Percentiles rank a stretch among this genome's conserved stretches.
phyloP scores from a whole-genome alignment of 805 yeast genomes.

The Metschnikowia rubicola region DNA sequence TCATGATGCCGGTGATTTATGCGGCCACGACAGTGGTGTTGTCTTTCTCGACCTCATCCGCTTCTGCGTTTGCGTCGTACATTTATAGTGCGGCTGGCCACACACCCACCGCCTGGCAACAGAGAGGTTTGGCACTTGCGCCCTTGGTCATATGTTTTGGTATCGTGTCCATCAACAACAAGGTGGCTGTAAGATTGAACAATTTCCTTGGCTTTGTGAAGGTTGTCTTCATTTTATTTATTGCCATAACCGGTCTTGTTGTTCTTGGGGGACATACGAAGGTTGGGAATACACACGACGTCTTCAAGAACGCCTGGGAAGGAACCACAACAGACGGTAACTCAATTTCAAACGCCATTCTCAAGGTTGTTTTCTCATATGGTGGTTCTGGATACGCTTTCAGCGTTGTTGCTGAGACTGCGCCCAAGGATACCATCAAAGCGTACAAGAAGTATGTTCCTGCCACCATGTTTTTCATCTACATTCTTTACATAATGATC shows the following conservation, averaged over 20 bases:
- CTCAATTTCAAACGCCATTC: slow-evolving; percentile 41
- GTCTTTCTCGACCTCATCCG: slow-evolving; percentile 34
- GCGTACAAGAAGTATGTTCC: slow-evolving; percentile 29
- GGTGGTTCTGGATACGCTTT: slow-evolving; percentile 41
- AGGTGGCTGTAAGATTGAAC: slow-evolving; percentile 27
- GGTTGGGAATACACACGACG: slow-evolving; percentile 29
- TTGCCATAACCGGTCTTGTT: slow-evolving; percentile 33
- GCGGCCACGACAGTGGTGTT: slow-evolving; percentile 39
- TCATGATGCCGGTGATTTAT: slow-evolving; percentile 33
- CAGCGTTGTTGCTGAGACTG: slow-evolving; percentile 32
- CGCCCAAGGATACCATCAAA: slow-evolving; percentile 24
- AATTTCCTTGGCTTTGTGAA: slow-evolving; percentile 36
- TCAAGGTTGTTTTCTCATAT: slow-evolving; percentile 42
- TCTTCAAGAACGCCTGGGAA: slow-evolving; percentile 36
- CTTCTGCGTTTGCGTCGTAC: slow-evolving; percentile 36
- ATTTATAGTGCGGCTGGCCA: slow-evolving; percentile 31
- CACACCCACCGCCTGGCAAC: slow-evolving; percentile 30
- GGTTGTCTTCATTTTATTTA: slow-evolving; percentile 30
- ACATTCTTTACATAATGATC: slow-evolving; percentile 29
- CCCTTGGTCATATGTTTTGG: slow-evolving; percentile 24
- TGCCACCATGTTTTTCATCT: slow-evolving; percentile 27
- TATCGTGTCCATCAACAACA: slow-evolving; percentile 24
- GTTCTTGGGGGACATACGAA: slow-evolving; percentile 35
- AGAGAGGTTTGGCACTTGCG: slow-evolving; percentile 35
- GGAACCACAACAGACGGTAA: slow-evolving; percentile 43